These are phyloP conservation scores for Lactarius vividus DNA, from an alignment of 768 basidiomycete species.

Conservation along the genomic window DNA sequence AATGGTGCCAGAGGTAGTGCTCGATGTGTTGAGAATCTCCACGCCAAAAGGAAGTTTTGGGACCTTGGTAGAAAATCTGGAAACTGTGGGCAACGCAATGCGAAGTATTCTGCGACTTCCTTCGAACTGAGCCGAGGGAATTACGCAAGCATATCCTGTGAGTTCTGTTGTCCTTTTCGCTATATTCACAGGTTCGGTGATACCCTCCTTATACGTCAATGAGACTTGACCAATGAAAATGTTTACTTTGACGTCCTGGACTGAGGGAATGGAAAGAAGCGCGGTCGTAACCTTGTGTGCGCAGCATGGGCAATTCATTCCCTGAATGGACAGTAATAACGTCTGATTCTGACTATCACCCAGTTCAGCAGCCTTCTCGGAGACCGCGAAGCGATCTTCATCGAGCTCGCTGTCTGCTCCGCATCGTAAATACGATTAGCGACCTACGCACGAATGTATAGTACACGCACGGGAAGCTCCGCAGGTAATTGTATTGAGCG, in stretches of 20 bases:
- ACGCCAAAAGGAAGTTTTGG: slow-evolving; percentile 16
- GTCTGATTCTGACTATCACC: slow-evolving; percentile 4
- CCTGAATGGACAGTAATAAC: slow-evolving; percentile 14
- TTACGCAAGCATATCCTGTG: slow-evolving; percentile 19
- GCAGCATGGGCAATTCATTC: slow-evolving; percentile 27
- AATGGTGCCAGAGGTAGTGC: background rate
- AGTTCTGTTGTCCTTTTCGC: slow-evolving; percentile 13
- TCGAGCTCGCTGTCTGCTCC: background rate
- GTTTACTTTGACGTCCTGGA: slow-evolving; percentile 24
- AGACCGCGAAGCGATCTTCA: background rate
- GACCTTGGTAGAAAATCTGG: background rate
- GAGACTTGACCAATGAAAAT: slow-evolving; percentile 18
- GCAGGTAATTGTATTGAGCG: background rate
- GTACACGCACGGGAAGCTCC: slow-evolving; percentile 1
- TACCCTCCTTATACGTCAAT: slow-evolving; percentile 21
- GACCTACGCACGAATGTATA: background rate
- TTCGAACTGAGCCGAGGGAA: slow-evolving; percentile 4
- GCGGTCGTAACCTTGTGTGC: slow-evolving; percentile 12
- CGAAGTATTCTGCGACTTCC: slow-evolving; percentile 19
- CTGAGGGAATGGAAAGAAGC: slow-evolving; percentile 22
- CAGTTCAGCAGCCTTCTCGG: slow-evolving; percentile 4
- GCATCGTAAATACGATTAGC: background rate
- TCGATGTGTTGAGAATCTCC: slow-evolving; percentile 2
- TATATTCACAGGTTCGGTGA: slow-evolving; percentile 15
- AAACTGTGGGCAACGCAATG: background rate